Conservation (phyloP, 2,329 filamentous ascomycete genomes). For the Pseudopyrenochaeta lycopersici region DNA sequence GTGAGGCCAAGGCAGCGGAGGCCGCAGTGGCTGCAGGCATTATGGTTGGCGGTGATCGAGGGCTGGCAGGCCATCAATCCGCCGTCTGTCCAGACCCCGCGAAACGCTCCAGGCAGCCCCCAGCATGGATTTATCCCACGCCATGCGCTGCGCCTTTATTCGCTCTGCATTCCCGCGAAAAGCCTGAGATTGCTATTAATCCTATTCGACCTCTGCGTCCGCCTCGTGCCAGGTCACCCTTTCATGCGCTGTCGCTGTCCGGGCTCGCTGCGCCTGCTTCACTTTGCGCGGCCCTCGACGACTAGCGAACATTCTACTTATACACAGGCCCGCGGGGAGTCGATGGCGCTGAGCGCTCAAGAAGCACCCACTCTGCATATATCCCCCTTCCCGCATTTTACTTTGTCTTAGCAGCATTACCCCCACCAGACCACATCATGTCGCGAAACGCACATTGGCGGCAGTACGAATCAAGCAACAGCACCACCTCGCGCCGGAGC, state of each 20-base stretch:
- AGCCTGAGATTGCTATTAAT: slow-evolving; percentile 27
- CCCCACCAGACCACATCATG: slow-evolving; percentile 34
- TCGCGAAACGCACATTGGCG: slow-evolving; percentile 44
- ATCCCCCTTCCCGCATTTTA: slow-evolving; percentile 1
- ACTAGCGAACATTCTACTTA: slow-evolving; percentile 25
- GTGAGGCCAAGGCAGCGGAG: slow-evolving; percentile 19
- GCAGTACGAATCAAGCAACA: slow-evolving; percentile 44
- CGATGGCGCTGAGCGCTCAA: slow-evolving; percentile 22
- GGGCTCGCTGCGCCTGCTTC: slow-evolving; percentile 30
- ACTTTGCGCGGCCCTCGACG: slow-evolving; percentile 5
- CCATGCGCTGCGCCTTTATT: slow-evolving; percentile 35
- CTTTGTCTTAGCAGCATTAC: slow-evolving; percentile 17
- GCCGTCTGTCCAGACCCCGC: slow-evolving; percentile 10
- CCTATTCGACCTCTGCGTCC: slow-evolving; percentile 26
- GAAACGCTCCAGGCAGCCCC: slow-evolving; percentile 24
- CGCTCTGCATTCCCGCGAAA: slow-evolving; percentile 20
- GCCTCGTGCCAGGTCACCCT: slow-evolving; percentile 39
- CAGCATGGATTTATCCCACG: slow-evolving; percentile 22
- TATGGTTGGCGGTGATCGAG: slow-evolving; percentile 31
- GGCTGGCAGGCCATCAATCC: slow-evolving; percentile 20
- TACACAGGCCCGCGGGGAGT: slow-evolving; percentile 20
- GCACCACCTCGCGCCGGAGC: slow-evolving; percentile 41
- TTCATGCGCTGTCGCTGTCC: slow-evolving; percentile 37
- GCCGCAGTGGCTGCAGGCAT: slow-evolving; percentile 26
- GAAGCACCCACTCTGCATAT: slow-evolving; percentile 11